phyloP scores from a whole-genome alignment of 148 eudicot genomes.

The Diospyros kaki region DNA sequence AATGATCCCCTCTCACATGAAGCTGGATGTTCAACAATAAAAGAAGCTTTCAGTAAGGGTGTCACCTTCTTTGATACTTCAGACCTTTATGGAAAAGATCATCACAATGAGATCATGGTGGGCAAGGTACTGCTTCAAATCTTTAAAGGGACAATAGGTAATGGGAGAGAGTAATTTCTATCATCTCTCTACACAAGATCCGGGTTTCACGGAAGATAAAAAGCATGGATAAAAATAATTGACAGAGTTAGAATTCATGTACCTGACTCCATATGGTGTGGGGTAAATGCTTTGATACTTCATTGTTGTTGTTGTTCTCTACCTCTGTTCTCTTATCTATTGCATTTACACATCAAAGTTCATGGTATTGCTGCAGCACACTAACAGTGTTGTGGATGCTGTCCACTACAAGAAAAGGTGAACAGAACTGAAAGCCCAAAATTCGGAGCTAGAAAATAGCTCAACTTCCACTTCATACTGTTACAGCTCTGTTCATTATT shows the following conservation, averaged over 20 bases:
- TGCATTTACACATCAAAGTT: background rate
- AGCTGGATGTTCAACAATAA: conserved; percentile 33
- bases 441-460: background rate
- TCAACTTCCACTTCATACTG: background rate
- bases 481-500: background rate
- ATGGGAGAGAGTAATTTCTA: background rate
- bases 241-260: too few species aligned
- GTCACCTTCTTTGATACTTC: conserved; percentile 48
- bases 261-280: too few species aligned
- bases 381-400: background rate
- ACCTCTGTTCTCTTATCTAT: background rate
- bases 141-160: background rate
- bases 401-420: background rate
- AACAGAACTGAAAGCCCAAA: background rate
- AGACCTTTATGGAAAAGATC: conserved; percentile 28
- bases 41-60: conserved; percentile 36
- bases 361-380: background rate
- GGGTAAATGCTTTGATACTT: too few species aligned
- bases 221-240: too few species aligned
- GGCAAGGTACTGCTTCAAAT: conserved; percentile 32
- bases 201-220: too few species aligned
- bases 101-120: conserved; percentile 47
- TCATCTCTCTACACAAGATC: too few species aligned
- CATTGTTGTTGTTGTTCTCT: background rate
- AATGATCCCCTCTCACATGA: conserved; percentile 41